A percentile compares a stretch with the other conserved stretches of the same genome.
Conservation (phyloP, 306 rosid species). For the Fragaria vesca region DNA sequence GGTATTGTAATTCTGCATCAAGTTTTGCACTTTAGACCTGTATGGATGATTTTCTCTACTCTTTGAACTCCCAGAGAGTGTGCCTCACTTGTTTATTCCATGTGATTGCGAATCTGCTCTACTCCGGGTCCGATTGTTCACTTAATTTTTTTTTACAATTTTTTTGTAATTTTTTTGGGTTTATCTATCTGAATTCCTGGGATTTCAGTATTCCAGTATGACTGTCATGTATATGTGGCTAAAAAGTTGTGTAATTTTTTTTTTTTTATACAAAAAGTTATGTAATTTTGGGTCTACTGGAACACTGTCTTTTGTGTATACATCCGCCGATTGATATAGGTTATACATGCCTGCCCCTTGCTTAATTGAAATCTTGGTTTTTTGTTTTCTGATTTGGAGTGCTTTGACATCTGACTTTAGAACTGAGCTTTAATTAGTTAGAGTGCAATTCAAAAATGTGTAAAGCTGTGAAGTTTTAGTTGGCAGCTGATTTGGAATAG, state of each 20-base stretch:
- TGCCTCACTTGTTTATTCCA: too few species aligned
- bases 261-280: not conserved
- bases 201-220: not conserved
- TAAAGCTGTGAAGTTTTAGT: not conserved
- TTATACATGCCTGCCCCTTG: not conserved
- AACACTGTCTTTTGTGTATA: not conserved
- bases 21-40: not conserved
- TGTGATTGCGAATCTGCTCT: not conserved
- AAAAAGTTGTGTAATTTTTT: not conserved
- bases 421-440: not conserved
- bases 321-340: too few species aligned
- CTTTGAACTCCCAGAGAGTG: not conserved
- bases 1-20: conserved; percentile 2
- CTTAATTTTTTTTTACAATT: not conserved
- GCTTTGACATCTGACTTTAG: not conserved
- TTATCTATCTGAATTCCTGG: not conserved
- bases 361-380: too few species aligned
- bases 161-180: too few species aligned
- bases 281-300: not conserved
- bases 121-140: not conserved
- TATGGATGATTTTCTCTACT: not conserved
- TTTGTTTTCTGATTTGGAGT: not conserved
- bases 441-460: not conserved
- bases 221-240: not conserved
- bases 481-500: not conserved